Percentiles rank a stretch among this genome's conserved stretches.
These are phyloP conservation scores for Protomyces lactucae-debilis DNA, from an alignment of 1,139 yeast genomes.

Conservation along the genomic window DNA sequence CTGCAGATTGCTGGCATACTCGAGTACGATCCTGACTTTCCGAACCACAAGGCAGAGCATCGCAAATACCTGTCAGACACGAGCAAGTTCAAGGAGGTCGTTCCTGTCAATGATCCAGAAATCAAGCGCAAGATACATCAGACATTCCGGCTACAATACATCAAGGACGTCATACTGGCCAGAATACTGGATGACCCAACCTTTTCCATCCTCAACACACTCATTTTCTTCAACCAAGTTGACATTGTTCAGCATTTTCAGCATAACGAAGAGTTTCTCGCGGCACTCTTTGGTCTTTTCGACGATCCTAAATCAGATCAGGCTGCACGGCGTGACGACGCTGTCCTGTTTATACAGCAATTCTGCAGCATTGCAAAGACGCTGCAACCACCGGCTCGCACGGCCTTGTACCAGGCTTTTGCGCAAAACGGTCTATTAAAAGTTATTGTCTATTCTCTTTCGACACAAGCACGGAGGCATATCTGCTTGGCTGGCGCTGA, in stretches of 20 bases:
- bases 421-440: constrained; percentile 65
- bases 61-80: constrained; percentile 58
- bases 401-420: constrained; percentile 60
- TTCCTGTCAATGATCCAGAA: constrained; percentile 54
- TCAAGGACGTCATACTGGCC: constrained; percentile 81
- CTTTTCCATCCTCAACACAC: constrained; percentile 56
- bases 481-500: constrained; percentile 75
- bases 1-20: constrained; percentile 70
- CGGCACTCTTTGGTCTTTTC: constrained; percentile 51
- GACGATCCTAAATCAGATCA: not conserved
- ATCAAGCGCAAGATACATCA: constrained; percentile 58
- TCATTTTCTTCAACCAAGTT: constrained; percentile 65
- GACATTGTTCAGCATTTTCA: constrained; percentile 65
- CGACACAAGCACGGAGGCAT: constrained; percentile 44
- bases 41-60: constrained; percentile 71
- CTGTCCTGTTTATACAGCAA: constrained; percentile 74
- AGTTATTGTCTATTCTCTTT: constrained; percentile 69
- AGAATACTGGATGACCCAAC: constrained; percentile 77
- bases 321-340: constrained; percentile 52
- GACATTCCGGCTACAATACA: constrained; percentile 70
- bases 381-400: constrained; percentile 58
- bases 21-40: constrained; percentile 87
- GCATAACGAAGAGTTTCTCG: constrained; percentile 48
- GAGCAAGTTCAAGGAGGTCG: constrained; percentile 62
- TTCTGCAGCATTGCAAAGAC: constrained; percentile 70